phyloP scores from a whole-genome alignment of 202 grass and related monocot genomes.

The Digitaria exilis region DNA sequence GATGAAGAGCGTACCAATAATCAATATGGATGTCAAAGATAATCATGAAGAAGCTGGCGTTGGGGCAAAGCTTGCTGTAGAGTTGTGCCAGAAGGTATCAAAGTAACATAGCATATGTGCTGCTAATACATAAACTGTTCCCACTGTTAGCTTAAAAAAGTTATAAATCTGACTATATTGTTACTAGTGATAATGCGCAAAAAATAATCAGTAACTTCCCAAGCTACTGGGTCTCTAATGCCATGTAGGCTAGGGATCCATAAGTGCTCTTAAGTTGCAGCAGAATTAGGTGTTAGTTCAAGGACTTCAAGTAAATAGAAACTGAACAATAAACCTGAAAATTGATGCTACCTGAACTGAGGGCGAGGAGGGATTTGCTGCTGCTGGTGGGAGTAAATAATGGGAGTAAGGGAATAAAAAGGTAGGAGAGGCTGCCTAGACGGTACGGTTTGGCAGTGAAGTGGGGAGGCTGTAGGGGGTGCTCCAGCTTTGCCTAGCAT shows the following conservation, averaged over 20 bases:
- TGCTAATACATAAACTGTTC: slow-evolving; percentile 4
- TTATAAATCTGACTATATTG: neutral
- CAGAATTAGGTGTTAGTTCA: neutral
- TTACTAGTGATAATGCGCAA: slow-evolving; percentile 6
- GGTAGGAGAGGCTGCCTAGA: neutral
- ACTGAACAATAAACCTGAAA: slow-evolving; percentile 6
- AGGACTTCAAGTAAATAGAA: slow-evolving; percentile 18
- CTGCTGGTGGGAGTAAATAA: neutral
- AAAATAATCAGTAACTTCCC: neutral
- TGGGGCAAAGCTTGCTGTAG: slow-evolving; percentile 91
- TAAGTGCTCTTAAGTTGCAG: neutral
- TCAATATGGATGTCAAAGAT: slow-evolving; percentile 99
- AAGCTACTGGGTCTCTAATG: neutral
- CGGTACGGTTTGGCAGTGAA: neutral
- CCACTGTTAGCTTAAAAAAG: slow-evolving; percentile 8
- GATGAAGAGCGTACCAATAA: slow-evolving; percentile 72
- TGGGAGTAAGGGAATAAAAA: neutral
- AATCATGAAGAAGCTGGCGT: slow-evolving; percentile 96
- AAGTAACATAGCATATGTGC: slow-evolving; percentile 12
- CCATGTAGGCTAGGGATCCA: neutral
- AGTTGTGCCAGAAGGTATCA: slow-evolving; percentile 89
- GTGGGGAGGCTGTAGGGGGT: neutral
- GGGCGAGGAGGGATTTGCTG: neutral
- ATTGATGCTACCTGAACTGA: neutral
- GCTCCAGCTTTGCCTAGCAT: neutral